A percentile compares a stretch with the other conserved stretches of the same genome.
Conservation (phyloP, 768 basidiomycete genomes). For the Russula virescens region DNA sequence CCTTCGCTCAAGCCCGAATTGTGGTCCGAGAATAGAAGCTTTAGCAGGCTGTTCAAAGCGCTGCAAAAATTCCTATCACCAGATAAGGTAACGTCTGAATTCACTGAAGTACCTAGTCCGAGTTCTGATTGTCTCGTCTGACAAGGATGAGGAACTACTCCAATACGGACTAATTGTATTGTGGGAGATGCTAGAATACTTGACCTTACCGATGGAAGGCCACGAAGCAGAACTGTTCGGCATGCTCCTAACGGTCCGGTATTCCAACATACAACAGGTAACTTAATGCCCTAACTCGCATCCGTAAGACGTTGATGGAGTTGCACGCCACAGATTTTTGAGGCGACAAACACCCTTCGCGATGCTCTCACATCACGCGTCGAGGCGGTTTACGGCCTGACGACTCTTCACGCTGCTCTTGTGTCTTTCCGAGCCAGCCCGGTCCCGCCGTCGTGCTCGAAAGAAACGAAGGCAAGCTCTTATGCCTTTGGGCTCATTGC, state of each 20-base stretch:
- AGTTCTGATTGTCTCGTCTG: conserved; percentile 14
- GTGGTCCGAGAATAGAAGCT: conserved; percentile 68
- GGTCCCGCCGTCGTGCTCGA: conserved; percentile 38
- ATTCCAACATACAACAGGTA: conserved; percentile 66
- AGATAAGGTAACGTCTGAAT: conserved; percentile 43
- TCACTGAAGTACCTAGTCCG: conserved; percentile 5
- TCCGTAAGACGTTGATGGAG: conserved; percentile 2
- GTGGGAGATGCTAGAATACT: conserved; percentile 80
- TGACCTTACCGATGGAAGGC: conserved; percentile 67
- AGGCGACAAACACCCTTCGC: conserved; percentile 77
- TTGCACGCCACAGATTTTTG: conserved; percentile 52
- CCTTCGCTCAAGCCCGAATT: conserved; percentile 48
- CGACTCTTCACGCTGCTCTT: conserved; percentile 71
- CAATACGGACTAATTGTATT: conserved; percentile 76
- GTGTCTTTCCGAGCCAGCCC: conserved; percentile 56
- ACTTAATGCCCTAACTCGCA: conserved; percentile 26
- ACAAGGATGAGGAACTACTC: conserved; percentile 55
- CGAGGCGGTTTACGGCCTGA: conserved; percentile 81
- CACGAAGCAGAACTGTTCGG: conserved; percentile 73
- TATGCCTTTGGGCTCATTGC: conserved; percentile 83
- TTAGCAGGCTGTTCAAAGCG: conserved; percentile 63
- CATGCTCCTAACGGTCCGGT: conserved; percentile 63
- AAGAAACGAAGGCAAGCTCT: conserved; percentile 54
- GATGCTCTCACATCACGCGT: conserved; percentile 65
- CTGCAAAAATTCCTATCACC: conserved; percentile 60